Evolutionary conservation across 129 eudicot genomes (phyloP).

Genomic region (Lactuca sativa): DNA sequence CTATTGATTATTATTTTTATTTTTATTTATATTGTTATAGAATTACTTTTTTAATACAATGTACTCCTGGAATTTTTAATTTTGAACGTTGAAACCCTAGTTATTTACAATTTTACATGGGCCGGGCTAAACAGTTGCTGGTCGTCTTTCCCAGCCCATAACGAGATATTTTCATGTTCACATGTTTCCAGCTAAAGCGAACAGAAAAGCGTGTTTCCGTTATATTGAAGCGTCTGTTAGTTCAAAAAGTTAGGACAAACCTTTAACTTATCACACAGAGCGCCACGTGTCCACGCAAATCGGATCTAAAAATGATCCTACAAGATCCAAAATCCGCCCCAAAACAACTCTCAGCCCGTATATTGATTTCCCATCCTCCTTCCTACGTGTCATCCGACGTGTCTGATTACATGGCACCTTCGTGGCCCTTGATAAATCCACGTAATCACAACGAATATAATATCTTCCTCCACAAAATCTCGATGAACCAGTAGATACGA

Average conservation of each 20-base stretch:
- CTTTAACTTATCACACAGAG: conserved; percentile 32
- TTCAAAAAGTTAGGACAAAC: conserved; percentile 18
- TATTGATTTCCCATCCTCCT: conserved; percentile 40
- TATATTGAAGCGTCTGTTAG: neutral
- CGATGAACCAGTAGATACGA: conserved; percentile 19
- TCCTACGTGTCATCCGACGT: conserved; percentile 43
- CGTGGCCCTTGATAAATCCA: conserved; percentile 36
- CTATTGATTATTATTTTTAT: no score
- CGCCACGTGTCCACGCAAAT: conserved; percentile 52
- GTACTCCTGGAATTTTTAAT: no score
- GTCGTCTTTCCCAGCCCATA: neutral
- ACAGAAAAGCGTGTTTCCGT: conserved; percentile 9
- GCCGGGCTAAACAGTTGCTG: neutral
- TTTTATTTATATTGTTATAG: no score
- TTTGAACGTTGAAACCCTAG: no score
- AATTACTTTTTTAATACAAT: no score
- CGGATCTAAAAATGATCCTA: conserved; percentile 43
- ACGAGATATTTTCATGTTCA: neutral
- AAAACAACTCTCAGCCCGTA: conserved; percentile 34
- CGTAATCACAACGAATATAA: conserved; percentile 36
- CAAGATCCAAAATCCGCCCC: conserved; percentile 45
- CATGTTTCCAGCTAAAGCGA: neutral
- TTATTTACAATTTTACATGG: neutral
- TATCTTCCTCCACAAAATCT: conserved; percentile 13
- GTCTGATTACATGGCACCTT: conserved; percentile 18